A percentile compares a stretch with the other conserved stretches of the same genome.
Conservation (phyloP, 2,329 filamentous ascomycete species). For the Aspergillus floridensis region DNA sequence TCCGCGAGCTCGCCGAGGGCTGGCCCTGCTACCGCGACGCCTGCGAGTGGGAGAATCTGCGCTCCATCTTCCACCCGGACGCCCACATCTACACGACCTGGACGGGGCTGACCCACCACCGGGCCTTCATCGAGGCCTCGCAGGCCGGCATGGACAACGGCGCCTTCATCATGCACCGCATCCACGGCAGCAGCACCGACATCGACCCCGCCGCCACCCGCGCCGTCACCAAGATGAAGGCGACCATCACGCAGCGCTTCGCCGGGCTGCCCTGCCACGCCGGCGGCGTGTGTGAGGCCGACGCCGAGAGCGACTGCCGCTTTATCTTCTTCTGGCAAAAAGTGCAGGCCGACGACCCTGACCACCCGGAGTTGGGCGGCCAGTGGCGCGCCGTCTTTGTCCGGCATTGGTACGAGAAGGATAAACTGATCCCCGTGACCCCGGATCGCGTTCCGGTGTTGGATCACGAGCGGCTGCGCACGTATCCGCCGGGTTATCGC, state of each 20-base stretch:
- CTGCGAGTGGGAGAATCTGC: conserved; percentile 54
- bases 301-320: conserved; percentile 49
- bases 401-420: conserved; percentile 54
- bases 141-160: conserved; percentile 51
- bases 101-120: conserved; percentile 45
- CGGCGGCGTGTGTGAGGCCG: conserved; percentile 43
- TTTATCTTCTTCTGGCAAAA: conserved; percentile 50
- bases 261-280: conserved; percentile 2
- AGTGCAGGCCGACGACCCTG: conserved; percentile 7
- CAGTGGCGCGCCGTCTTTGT: conserved; percentile 49
- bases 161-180: conserved; percentile 58
- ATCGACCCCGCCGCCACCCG: conserved; percentile 40
- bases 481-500: conserved; percentile 47
- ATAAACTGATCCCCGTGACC: conserved; percentile 50
- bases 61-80: conserved; percentile 50
- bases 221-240: conserved; percentile 52
- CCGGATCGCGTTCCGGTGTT: conserved; percentile 43
- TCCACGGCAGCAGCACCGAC: conserved; percentile 45
- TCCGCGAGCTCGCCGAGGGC: conserved; percentile 51
- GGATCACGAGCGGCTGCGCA: conserved; percentile 40
- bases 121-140: conserved; percentile 51
- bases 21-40: conserved; percentile 52
- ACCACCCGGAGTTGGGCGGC: conserved; percentile 14
- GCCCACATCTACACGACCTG: conserved; percentile 53
- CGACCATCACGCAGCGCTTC: conserved; percentile 52